phyloP scores from a whole-genome alignment of 768 basidiomycete species.

The Dentipellis sp. region DNA sequence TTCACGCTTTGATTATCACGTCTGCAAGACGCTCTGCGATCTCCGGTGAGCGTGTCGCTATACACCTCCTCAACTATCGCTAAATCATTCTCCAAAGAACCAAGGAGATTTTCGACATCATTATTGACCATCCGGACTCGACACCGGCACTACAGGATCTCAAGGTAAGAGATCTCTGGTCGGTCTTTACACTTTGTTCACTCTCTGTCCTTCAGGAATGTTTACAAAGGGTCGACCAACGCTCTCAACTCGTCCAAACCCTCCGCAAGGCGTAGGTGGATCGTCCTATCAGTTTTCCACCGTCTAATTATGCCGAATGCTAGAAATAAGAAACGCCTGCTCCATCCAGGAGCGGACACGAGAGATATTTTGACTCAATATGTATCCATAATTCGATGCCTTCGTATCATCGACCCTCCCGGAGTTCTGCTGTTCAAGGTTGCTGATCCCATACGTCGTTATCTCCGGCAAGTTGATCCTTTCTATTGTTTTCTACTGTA shows the following conservation, averaged over 20 bases:
- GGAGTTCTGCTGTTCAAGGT: slow-evolving; percentile 92
- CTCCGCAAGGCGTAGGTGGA: slow-evolving; percentile 68
- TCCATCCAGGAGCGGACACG: slow-evolving; percentile 95
- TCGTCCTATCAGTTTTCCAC: neutral
- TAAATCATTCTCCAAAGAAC: slow-evolving; percentile 30
- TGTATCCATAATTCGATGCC: slow-evolving; percentile 83
- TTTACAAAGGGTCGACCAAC: slow-evolving; percentile 71
- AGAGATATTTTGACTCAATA: slow-evolving; percentile 85
- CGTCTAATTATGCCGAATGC: neutral
- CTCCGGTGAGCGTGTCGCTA: slow-evolving; percentile 46
- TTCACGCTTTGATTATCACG: slow-evolving; percentile 83
- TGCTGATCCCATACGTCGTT: slow-evolving; percentile 84
- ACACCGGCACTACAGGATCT: slow-evolving; percentile 79
- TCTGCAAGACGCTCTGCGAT: slow-evolving; percentile 86
- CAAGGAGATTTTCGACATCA: slow-evolving; percentile 90
- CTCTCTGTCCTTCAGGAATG: slow-evolving; percentile 44
- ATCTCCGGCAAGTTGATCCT: slow-evolving; percentile 53
- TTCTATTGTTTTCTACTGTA: slow-evolving; percentile 1
- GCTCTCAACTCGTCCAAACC: slow-evolving; percentile 63
- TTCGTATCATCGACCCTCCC: slow-evolving; percentile 85
- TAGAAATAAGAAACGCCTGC: slow-evolving; percentile 78
- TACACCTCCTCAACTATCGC: neutral
- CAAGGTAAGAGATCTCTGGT: slow-evolving; percentile 37
- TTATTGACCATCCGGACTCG: slow-evolving; percentile 90
- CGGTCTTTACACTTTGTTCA: neutral